Evolutionary conservation across 805 yeast species (phyloP), one percentile per base, ranked within the genome.

Genomic region (Grigorovia jiainica): DNA sequence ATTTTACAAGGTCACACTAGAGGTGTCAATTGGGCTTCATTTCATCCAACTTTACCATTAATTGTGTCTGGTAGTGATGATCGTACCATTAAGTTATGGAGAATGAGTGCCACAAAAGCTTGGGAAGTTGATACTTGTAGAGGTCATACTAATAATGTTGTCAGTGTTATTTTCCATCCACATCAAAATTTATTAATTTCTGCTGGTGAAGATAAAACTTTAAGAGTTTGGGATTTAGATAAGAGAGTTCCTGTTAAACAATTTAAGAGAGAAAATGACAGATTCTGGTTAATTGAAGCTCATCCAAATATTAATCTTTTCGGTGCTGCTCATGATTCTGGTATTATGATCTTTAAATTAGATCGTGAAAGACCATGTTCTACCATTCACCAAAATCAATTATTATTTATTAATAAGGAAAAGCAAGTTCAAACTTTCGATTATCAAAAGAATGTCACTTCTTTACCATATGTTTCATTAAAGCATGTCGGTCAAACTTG

Each of bases 91-190:
- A 90, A 90, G 64, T 71, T 94, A 50, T 92, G 98, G 98, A 77
- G 97, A 66, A 87, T 87, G 96, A 80, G 87, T 56, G 96, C 92
- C 51, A 79, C 95, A 30, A 87, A 89, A 66, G 98, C 98, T 19
- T 92, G 97, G 97, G 98, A 94, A 64, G 95, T 94, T 45, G 99
- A 92, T 61, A 85, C 97, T 21, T 90, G 97, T 65, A 78, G 98
- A 58, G 98, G 98, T 43, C 99, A 92, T 65, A 85, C 95, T 23
- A 89, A 89, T 58, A 87, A 85, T 61, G 95, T 92, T 40, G 79
- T 87, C 40, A 72, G 92, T 63, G 87, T 86, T 31, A 68, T 84
- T 40, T 94, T 94, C 76, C 96, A 92, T 61, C 97, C 97, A 34
- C 78, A 79, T 49, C 92, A 87, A 64, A 96, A 92, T 54, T 70